A percentile compares a stretch with the other conserved stretches of the same genome.
phyloP scores from a whole-genome alignment of 139 green algal species.

The Chlorella sorokiniana region DNA sequence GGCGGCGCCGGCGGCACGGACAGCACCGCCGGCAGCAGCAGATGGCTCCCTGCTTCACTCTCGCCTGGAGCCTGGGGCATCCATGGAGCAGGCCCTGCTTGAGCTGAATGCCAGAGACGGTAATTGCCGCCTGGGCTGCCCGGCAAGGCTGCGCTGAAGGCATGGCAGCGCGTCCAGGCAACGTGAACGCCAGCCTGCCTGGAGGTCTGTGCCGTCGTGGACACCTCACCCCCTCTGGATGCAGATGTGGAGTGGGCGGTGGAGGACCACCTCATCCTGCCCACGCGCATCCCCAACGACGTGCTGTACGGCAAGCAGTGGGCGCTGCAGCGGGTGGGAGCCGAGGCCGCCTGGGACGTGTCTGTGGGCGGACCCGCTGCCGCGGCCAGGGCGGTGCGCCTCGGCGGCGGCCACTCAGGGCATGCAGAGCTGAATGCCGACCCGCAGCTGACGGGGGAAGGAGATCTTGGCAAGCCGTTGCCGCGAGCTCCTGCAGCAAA shows the following conservation, averaged over 20 bases:
- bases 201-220: no score
- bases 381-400: no score
- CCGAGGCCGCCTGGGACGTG: background rate
- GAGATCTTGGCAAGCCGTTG: background rate
- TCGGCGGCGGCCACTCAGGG: no score
- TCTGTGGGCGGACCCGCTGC: background rate
- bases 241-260: slow-evolving; percentile 18
- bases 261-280: slow-evolving; percentile 8
- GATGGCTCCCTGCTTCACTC: background rate
- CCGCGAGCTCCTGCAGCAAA: background rate
- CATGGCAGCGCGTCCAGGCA: no score
- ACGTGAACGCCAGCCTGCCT: no score
- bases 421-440: no score
- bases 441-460: no score
- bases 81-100: background rate
- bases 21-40: no score
- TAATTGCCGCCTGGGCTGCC: no score
- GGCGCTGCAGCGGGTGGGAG: background rate
- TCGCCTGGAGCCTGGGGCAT: background rate
- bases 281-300: background rate
- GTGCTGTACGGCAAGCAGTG: slow-evolving; percentile 15
- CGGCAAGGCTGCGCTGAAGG: no score
- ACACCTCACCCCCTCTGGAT: no score
- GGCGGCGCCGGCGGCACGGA: background rate
- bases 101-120: background rate